Base-by-base conservation (phyloP, 2,329 filamentous ascomycete species). In the Stemphylium vesicarium region DNA sequence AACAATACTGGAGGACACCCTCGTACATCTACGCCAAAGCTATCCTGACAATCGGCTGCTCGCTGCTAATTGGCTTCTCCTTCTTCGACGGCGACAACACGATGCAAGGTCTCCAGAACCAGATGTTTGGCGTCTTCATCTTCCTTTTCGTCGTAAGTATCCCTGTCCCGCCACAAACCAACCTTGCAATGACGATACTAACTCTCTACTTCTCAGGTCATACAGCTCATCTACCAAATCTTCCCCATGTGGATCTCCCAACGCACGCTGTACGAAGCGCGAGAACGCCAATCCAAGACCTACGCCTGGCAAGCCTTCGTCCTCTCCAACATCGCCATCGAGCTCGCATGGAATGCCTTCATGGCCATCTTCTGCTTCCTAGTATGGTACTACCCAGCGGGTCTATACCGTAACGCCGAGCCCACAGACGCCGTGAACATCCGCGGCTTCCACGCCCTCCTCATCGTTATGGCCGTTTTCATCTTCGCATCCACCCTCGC, bases 231-330 rank as follows among this genome's bases (percentile, higher is more conserved):
- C 6, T 63, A 58, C 36, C 59, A 85, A 60, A 84, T 85, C 62
- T 82, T 85, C 77, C 84, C 84, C 2, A 77, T 81, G 49, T 86
- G 85, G 65, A 77, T 83, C 33, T 82, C 79, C 0, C 82, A 85
- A 62, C 78, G 84, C 41, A 79, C 82, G 0, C 72, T 86, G 3
- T 86, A 85, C 68, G 84, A 86, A 72, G 82, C 81, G 10, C 82
- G 84, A 41, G 84, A 87, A 62, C 77, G 83, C 1, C 82, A 87
- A 0, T 85, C 82, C 68, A 90, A 90, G 66, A 81, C 85, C 0
- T 92, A 92, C 76, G 89, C 86, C 0, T 92, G 89, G 89, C 82
- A 85, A 64, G 86, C 82, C 1, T 92, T 92, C 73, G 82, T 92
- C 65, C 75, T 88, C 3, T 84, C 87, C 64, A 90, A 90, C 67